Percentiles rank a stretch among this genome's conserved stretches.
Conservation (phyloP, 345 rosid species). For the Murraya koenigii region DNA sequence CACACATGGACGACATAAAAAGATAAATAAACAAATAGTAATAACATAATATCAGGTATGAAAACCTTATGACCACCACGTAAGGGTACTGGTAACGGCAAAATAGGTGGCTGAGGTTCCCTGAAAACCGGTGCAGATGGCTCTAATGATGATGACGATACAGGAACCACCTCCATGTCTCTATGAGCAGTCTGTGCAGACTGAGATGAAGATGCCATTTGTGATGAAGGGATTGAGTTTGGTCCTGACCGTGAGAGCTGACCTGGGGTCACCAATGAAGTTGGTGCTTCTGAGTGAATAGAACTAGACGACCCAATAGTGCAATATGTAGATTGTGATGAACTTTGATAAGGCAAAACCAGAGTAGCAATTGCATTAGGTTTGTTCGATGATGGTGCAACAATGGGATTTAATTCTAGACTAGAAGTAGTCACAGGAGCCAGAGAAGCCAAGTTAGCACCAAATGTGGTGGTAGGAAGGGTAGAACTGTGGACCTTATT, state of each 20-base stretch:
- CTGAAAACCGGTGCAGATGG: conserved; percentile 28
- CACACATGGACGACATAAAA: background rate
- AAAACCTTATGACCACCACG: conserved; percentile 55
- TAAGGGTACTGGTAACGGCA: conserved; percentile 74
- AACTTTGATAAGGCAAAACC: conserved; percentile 43
- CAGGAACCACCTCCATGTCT: conserved; percentile 72
- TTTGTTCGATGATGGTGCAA: conserved; percentile 43
- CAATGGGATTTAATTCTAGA: conserved; percentile 41
- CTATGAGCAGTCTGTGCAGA: conserved; percentile 50
- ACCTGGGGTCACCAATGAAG: conserved; percentile 61
- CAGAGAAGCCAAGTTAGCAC: conserved; percentile 44
- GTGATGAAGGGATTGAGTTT: conserved; percentile 35
- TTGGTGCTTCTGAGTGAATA: conserved; percentile 39
- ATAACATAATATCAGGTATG: background rate
- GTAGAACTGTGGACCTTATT: conserved; percentile 43
- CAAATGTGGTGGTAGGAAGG: conserved; percentile 41
- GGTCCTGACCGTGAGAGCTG: conserved; percentile 61
- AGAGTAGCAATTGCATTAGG: conserved; percentile 44
- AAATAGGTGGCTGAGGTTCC: conserved; percentile 73
- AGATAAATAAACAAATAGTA: too few relatives aligned
- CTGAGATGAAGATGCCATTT: conserved; percentile 35
- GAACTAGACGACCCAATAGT: conserved; percentile 28
- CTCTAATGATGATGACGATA: conserved; percentile 37
- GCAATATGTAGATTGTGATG: conserved; percentile 41
- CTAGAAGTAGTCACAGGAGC: conserved; percentile 49